These are phyloP conservation scores for Rossbeevera mucosa DNA, from an alignment of 768 basidiomycete genomes.

Conservation along the genomic window DNA sequence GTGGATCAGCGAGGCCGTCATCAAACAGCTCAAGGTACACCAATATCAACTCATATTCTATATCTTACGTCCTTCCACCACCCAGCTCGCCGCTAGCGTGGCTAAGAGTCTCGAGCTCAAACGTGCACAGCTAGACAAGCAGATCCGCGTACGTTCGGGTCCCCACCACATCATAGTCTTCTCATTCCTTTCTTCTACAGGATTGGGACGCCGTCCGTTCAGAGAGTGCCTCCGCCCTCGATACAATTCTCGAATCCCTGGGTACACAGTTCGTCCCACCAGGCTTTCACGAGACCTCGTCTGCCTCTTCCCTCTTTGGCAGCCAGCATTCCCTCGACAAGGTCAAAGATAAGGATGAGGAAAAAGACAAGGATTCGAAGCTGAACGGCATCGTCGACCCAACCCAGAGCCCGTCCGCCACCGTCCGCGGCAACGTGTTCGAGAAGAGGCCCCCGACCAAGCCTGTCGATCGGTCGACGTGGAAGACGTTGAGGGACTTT, in stretches of 20 bases:
- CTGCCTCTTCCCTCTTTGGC: slow-evolving; percentile 75
- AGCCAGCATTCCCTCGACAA: slow-evolving; percentile 57
- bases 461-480: slow-evolving; percentile 47
- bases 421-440: slow-evolving; percentile 23
- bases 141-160: slow-evolving; percentile 50
- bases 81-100: slow-evolving; percentile 64
- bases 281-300: slow-evolving; percentile 62
- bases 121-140: slow-evolving; percentile 52
- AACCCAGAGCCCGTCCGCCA: slow-evolving; percentile 28
- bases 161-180: background rate
- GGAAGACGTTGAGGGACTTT: slow-evolving; percentile 85
- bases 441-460: slow-evolving; percentile 17
- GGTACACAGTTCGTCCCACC: slow-evolving; percentile 72
- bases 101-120: slow-evolving; percentile 74
- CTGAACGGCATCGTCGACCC: slow-evolving; percentile 37
- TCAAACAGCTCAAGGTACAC: slow-evolving; percentile 71
- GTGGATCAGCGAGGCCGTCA: slow-evolving; percentile 70
- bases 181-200: slow-evolving; percentile 36
- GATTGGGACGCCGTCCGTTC: slow-evolving; percentile 67
- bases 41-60: background rate
- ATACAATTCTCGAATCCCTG: slow-evolving; percentile 66
- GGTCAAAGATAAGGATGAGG: background rate
- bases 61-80: background rate
- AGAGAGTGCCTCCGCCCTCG: slow-evolving; percentile 58
- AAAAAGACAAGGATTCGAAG: slow-evolving; percentile 10